Evolutionary conservation across 2,329 filamentous ascomycete species (phyloP), one percentile per base, ranked within the genome.

Genomic region (Calonectria hawksworthii): DNA sequence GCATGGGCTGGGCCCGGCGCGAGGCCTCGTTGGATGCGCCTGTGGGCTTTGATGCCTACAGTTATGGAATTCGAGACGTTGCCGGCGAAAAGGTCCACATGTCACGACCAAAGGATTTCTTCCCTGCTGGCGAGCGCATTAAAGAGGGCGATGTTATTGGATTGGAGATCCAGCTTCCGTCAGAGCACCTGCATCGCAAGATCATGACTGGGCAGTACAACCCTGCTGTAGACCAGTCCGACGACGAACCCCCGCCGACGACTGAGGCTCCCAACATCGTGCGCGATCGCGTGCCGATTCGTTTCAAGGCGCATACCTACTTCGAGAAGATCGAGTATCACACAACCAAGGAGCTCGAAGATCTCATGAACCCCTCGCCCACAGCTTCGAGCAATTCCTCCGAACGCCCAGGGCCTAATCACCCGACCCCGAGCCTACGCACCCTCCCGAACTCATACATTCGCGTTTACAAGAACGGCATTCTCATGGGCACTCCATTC

Each of bases 291-390:
- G 95, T 98, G 56, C 96, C 97, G 1, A 98, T 99, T 78, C 93
- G 96, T 13, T 98, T 98, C 88, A 98, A 98, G 85, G 93, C 94
- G 52, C 95, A 98, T 83, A 94, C 96, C 68, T 98, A 98, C 86
- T 98, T 98, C 84, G 96, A 99, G 85, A 94, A 95, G 83, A 94
- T 96, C 77, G 96, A 98, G 83, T 98, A 98, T 84, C 94, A 96
- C 79, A 89, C 95, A 0, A 94, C 94, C 14, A 98, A 98, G 83
- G 94, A 98, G 78, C 92, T 99, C 51, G 96, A 98, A 80, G 94
- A 98, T 80, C 87, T 94, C 26, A 93, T 96, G 89, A 95, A 94
- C 81, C 93, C 93, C 1, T 91, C 92, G 18, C 89, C 92, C 3
- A 85, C 86, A 0, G 85, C 86, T 0, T 77, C 86, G 1, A 82